These are phyloP conservation scores for Dipodascus geniculatus DNA, from an alignment of 805 yeast species.

Conservation along the genomic window DNA sequence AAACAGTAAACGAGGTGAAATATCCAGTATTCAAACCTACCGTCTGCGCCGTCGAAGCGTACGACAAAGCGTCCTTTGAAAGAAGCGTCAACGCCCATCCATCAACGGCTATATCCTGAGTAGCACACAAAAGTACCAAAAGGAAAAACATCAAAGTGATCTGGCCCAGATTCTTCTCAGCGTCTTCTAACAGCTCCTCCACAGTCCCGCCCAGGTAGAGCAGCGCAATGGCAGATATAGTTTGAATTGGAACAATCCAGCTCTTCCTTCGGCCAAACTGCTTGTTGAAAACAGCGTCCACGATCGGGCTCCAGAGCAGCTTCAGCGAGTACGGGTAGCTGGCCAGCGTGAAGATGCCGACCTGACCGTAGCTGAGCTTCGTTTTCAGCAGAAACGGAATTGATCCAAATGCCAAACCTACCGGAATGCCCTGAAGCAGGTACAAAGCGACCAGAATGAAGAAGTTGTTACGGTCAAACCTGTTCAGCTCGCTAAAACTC, in stretches of 20 bases:
- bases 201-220: constrained; percentile 50
- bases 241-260: constrained; percentile 92
- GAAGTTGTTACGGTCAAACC: constrained; percentile 62
- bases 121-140: constrained; percentile 81
- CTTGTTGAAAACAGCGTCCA: constrained; percentile 68
- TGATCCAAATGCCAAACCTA: constrained; percentile 90
- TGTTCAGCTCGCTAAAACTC: constrained; percentile 21
- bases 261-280: constrained; percentile 72
- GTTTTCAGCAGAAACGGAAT: constrained; percentile 83
- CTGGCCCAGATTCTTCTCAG: constrained; percentile 36
- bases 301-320: constrained; percentile 90
- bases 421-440: constrained; percentile 90
- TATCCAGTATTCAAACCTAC: constrained; percentile 91
- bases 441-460: constrained; percentile 61
- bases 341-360: constrained; percentile 84
- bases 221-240: constrained; percentile 60
- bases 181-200: constrained; percentile 38
- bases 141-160: constrained; percentile 66
- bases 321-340: constrained; percentile 92
- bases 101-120: constrained; percentile 97
- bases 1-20: constrained; percentile 82
- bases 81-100: constrained; percentile 96
- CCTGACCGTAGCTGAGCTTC: constrained; percentile 72
- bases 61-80: constrained; percentile 65
- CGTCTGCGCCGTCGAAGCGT: constrained; percentile 96